Conservation (phyloP, 192 early-diverging fungal species). For the Dissophora globulifera region DNA sequence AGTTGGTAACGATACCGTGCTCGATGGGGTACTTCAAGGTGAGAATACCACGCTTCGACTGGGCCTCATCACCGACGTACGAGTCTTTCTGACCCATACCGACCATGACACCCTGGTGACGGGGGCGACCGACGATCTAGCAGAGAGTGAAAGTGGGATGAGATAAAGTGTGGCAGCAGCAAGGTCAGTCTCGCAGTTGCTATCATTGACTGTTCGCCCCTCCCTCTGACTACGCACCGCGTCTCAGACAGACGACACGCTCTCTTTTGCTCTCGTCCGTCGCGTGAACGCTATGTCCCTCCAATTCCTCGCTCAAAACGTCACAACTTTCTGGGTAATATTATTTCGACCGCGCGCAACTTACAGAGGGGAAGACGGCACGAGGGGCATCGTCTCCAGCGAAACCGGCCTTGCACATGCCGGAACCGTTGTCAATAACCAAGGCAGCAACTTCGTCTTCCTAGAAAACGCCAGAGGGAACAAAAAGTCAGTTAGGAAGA, state of each 20-base stretch:
- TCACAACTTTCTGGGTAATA: conserved; percentile 33
- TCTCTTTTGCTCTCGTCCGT: background rate
- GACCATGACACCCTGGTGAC: conserved; percentile 90
- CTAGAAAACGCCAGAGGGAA: conserved; percentile 7
- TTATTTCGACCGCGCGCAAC: too few relatives aligned
- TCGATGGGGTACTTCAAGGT: conserved; percentile 91
- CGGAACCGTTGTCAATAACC: conserved; percentile 94
- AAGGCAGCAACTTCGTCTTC: conserved; percentile 89
- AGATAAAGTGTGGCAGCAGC: too few relatives aligned
- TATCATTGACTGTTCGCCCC: too few relatives aligned
- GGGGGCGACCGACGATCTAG: conserved; percentile 89
- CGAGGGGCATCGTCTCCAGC: conserved; percentile 92
- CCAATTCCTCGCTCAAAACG: conserved; percentile 8
- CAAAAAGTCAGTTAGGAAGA: too few relatives aligned
- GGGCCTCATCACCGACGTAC: conserved; percentile 92
- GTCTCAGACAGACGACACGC: background rate
- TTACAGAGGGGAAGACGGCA: conserved; percentile 69
- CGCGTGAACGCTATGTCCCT: background rate
- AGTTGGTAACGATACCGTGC: conserved; percentile 94
- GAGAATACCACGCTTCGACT: conserved; percentile 90
- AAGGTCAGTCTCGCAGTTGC: too few relatives aligned
- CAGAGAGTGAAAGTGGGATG: background rate
- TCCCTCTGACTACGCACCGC: too few relatives aligned
- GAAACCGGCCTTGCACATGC: conserved; percentile 96
- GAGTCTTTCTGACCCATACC: conserved; percentile 94